These are phyloP conservation scores for Discostella pseudostelligera DNA, from an alignment of 108 stramenopile genomes.

Conservation along the genomic window DNA sequence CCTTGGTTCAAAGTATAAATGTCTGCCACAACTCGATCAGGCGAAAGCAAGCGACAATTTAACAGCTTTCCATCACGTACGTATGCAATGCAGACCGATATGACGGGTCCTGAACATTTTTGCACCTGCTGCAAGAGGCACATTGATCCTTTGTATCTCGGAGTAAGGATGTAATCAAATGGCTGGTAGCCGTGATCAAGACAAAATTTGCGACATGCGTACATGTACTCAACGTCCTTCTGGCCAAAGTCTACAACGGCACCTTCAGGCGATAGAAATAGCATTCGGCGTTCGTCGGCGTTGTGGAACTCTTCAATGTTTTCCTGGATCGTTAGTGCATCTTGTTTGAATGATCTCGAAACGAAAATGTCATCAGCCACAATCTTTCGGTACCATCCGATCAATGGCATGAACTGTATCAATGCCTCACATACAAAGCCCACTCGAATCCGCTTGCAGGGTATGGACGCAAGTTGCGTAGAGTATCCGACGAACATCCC, in stretches of 20 bases:
- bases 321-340: conserved; percentile 27
- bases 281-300: conserved; percentile 35
- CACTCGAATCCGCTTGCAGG: conserved; percentile 32
- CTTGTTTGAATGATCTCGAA: conserved; percentile 44
- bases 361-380: conserved; percentile 54
- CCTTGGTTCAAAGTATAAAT: conserved; percentile 50
- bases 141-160: conserved; percentile 51
- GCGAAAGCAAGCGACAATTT: conserved; percentile 45
- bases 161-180: conserved; percentile 53
- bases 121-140: conserved; percentile 36
- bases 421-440: conserved; percentile 52
- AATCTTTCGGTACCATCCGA: conserved; percentile 54
- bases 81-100: conserved; percentile 41
- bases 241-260: conserved; percentile 45
- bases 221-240: conserved; percentile 42
- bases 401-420: conserved; percentile 50
- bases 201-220: conserved; percentile 42
- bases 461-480: not conserved
- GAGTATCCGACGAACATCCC: conserved; percentile 47
- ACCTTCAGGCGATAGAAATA: conserved; percentile 41
- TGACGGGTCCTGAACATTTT: conserved; percentile 32
- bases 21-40: conserved; percentile 49
- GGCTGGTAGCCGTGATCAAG: conserved; percentile 29
- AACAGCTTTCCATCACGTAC: conserved; percentile 44
- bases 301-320: conserved; percentile 43